Evolutionary conservation across 2,329 filamentous ascomycete species (phyloP).

Genomic region (Decorospora gaudefroyi): DNA sequence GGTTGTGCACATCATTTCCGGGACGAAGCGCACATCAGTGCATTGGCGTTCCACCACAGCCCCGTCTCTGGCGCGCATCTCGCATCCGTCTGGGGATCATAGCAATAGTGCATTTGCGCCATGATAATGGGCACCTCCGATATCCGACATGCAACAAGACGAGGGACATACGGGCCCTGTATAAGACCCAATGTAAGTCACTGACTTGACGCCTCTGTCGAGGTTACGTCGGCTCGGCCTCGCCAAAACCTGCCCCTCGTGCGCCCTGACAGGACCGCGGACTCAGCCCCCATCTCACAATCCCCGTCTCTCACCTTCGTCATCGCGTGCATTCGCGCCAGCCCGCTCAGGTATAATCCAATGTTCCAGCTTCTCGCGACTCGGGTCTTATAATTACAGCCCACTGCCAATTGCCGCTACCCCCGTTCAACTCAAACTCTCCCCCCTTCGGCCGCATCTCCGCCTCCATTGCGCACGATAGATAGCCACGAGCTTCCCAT

Average conservation of each 20-base stretch:
- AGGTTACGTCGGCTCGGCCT: constrained; percentile 12
- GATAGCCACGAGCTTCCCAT: too few relatives aligned
- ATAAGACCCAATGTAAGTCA: too few relatives aligned
- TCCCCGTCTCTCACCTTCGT: constrained; percentile 19
- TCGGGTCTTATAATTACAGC: too few relatives aligned
- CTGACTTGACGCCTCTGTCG: constrained; percentile 6
- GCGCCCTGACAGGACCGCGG: constrained; percentile 8
- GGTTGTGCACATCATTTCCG: constrained; percentile 19
- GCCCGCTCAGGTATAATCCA: constrained; percentile 19
- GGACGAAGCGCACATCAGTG: constrained; percentile 23
- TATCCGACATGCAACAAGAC: constrained; percentile 1
- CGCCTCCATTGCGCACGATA: too few relatives aligned
- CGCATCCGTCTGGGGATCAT: not conserved
- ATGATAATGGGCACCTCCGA: too few relatives aligned
- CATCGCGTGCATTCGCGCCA: constrained; percentile 20
- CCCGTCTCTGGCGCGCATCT: not conserved
- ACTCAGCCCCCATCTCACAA: constrained; percentile 7
- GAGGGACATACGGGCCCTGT: too few relatives aligned
- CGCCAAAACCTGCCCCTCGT: constrained; percentile 18
- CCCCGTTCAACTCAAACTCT: too few relatives aligned
- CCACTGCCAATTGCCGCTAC: too few relatives aligned
- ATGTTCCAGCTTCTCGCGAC: constrained; percentile 20
- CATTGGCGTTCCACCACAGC: constrained; percentile 3
- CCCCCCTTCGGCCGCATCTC: too few relatives aligned
- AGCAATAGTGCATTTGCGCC: not conserved